Evolutionary conservation across 2,329 filamentous ascomycete genomes (phyloP).

Genomic region (Pseudogymnoascus sp.): DNA sequence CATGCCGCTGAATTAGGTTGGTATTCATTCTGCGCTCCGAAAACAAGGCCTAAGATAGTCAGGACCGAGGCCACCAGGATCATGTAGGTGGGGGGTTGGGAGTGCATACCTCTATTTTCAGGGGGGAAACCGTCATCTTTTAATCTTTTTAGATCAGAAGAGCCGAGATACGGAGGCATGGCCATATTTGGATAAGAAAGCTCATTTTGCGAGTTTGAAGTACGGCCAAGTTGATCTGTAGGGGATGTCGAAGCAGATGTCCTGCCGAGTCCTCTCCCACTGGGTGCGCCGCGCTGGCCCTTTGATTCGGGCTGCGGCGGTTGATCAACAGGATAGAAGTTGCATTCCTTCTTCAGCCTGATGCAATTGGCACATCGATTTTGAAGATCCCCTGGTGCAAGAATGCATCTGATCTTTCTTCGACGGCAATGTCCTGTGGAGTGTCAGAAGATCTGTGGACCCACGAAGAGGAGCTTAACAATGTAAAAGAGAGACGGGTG

Average conservation of each 20-base stretch:
- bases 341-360: conserved; percentile 86
- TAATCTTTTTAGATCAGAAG: conserved; percentile 33
- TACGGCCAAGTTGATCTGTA: conserved; percentile 35
- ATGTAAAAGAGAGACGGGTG: conserved; percentile 24
- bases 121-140: conserved; percentile 29
- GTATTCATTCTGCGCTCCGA: conserved; percentile 5
- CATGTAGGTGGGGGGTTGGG: neutral
- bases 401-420: conserved; percentile 86
- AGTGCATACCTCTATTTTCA: conserved; percentile 26
- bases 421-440: conserved; percentile 73
- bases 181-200: conserved; percentile 36
- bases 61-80: neutral
- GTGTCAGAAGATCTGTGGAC: conserved; percentile 17
- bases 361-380: conserved; percentile 88
- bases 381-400: conserved; percentile 61
- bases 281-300: conserved; percentile 31
- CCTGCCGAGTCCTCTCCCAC: neutral
- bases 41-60: neutral
- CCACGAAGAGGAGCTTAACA: conserved; percentile 13
- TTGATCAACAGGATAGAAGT: conserved; percentile 83
- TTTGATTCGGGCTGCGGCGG: conserved; percentile 41
- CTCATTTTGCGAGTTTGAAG: conserved; percentile 34
- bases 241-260: conserved; percentile 38
- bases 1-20: conserved; percentile 26
- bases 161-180: conserved; percentile 39